phyloP scores from a whole-genome alignment of 495 filamentous ascomycete species.

The Barbatosphaeria neglecta region DNA sequence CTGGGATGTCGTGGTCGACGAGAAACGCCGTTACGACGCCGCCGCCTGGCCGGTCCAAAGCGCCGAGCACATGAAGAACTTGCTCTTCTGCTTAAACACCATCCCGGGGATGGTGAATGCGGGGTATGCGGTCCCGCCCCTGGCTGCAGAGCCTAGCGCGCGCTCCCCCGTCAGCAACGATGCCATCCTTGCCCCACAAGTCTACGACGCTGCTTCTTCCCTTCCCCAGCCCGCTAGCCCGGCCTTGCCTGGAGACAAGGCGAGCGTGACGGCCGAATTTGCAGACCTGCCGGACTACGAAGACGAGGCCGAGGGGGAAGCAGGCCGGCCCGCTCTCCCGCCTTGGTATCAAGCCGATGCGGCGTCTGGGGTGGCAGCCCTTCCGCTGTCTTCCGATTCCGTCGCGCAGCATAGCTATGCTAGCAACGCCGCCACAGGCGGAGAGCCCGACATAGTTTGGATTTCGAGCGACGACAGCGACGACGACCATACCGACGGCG shows the following conservation, averaged over 20 bases:
- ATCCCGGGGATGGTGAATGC: not conserved
- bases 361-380: not conserved
- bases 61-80: not conserved
- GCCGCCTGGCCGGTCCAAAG: not conserved
- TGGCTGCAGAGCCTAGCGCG: not conserved
- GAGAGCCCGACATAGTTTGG: not conserved
- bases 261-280: not conserved
- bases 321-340: not conserved
- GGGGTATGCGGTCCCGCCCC: not conserved
- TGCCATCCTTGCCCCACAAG: not conserved
- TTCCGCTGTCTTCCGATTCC: not conserved
- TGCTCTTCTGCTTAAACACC: not conserved
- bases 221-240: too few relatives aligned
- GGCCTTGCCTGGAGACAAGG: not conserved
- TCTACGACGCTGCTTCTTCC: not conserved
- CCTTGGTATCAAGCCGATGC: not conserved
- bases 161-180: too few relatives aligned
- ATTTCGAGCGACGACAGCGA: not conserved
- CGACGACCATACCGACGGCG: not conserved
- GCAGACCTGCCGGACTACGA: not conserved
- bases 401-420: not conserved
- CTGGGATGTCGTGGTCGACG: not conserved
- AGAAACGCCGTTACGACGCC: not conserved
- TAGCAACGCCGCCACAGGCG: not conserved
- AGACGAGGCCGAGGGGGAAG: not conserved